phyloP scores from a whole-genome alignment of 306 rosid genomes.

The Datisca glomerata region DNA sequence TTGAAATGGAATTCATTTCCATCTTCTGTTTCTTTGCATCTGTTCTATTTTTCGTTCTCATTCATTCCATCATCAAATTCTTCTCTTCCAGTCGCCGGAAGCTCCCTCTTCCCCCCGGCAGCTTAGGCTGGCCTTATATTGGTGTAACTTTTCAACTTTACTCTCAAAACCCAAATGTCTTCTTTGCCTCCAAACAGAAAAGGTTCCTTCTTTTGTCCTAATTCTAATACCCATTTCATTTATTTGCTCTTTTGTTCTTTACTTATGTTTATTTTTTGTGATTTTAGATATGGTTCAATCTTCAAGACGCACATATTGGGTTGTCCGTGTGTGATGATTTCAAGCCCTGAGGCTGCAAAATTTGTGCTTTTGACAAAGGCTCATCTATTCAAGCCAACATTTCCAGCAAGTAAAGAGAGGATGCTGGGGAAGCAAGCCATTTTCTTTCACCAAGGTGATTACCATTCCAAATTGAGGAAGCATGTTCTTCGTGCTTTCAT shows the following conservation, averaged over 20 bases:
- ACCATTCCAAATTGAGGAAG: slow-evolving; percentile 72
- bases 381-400: slow-evolving; percentile 87
- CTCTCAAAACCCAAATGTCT: slow-evolving; percentile 90
- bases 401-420: slow-evolving; percentile 90
- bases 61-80: no score
- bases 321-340: slow-evolving; percentile 90
- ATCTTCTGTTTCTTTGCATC: no score
- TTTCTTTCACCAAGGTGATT: slow-evolving; percentile 86
- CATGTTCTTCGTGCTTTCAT: slow-evolving; percentile 83
- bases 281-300: slow-evolving; percentile 66
- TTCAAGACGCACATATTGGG: slow-evolving; percentile 98
- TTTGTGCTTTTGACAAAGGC: slow-evolving; percentile 62
- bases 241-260: not conserved
- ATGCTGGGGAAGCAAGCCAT: slow-evolving; percentile 93
- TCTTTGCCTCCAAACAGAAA: slow-evolving; percentile 58
- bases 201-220: slow-evolving; percentile 21
- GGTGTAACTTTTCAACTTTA: slow-evolving; percentile 92
- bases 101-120: slow-evolving; percentile 81
- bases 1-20: no score
- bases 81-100: no score
- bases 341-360: slow-evolving; percentile 85
- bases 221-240: not conserved
- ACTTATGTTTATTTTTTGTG: not conserved
- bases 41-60: no score
- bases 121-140: slow-evolving; percentile 77